Evolutionary conservation across 1,139 yeast genomes (phyloP), one percentile per base, ranked within the genome.

Genomic region (Zygoascus sp.): DNA sequence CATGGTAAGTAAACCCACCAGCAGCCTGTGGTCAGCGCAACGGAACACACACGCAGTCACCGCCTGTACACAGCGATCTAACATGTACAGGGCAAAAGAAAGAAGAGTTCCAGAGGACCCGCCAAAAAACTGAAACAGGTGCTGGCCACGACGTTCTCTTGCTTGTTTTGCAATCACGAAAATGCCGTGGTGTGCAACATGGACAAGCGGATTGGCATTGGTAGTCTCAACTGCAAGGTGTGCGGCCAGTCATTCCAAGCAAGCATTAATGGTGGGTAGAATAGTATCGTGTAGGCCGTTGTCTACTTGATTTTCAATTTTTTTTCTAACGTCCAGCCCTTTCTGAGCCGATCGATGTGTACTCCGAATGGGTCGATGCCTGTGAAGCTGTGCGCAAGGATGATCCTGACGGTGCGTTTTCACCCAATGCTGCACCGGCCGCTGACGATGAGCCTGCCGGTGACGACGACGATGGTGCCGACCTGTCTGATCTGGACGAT

Each of bases 361-460:
- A 92, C 64, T 85, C 96, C 44, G 98, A 90, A 63, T 92, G 98
- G 98, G 89, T 89, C 50, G 98, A 92, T 70, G 98, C 97, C 1
- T 92, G 96, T 63, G 98, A 92, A 61, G 96, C 94, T 45, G 94
- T 92, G 17, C 40, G 39, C 17, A 32, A 32, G 34, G 34, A 32
- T 15, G 32, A 38, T 10, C 32, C 37, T 2, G 22, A 32, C 7
- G 20, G 36, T 32, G 41, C 41, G n/a, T 25, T 34, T 11, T 35
- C 40, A 17, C 28, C 40, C 5, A 35, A 34, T 10, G 11, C 32
- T 10, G 32, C 45, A 5, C 23, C 40, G n/a, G 55, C 47, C 20
- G 58, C 52, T 30, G 55, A 52, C n/a, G 48, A 43, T 21, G 53
- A 47, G 20, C 47, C 48, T 4, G 52, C 48, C 9, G 53, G 30